Evolutionary conservation across 129 eudicot genomes (phyloP), one percentile per base, ranked within the genome.

Genomic region (Flaveria brownii): DNA sequence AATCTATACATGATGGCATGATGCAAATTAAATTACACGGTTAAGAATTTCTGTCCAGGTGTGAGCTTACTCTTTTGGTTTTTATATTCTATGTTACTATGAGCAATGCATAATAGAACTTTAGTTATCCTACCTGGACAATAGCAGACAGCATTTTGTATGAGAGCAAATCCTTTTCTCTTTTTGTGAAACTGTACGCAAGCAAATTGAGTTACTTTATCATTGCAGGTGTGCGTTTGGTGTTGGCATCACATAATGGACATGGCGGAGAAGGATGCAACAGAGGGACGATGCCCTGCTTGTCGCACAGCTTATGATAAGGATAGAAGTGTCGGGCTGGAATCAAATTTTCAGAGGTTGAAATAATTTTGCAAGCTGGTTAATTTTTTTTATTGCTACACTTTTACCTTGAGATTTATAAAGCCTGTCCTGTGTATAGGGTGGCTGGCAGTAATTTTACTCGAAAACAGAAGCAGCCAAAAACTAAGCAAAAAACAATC

Each of bases 231-330:
- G 74, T 91, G 96, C 39, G 89, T 91, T 82, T 91, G 97, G 97
- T 91, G 97, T 84, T 91, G 96, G 96, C 88, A 91, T 80, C 97
- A 91, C 82, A 87, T 91, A 81, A 91, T 91, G 88, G 92, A 91
- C 85, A 89, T 91, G 96, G 96, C 97, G 55, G 97, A 89, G 86
- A 91, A 91, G 84, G 86, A 91, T 77, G 89, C 85, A 81, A 83
- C 86, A 57, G 97, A 87, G 71, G 97, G 97, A 51, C 89, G 89
- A 23, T 91, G 97, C 78, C 97, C 97, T 78, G 97, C 96, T 15
- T 91, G 97, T 76, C 86, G 97, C 69, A 77, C 85, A 75, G 87
- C 87, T 36, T 91, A 91, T 49, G 91, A 91, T 81, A 91, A 89
- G 82, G 96, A 89, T 68, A 89, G 81, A 70, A 84, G 89, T 82